These are phyloP conservation scores for Reutealis trisperma DNA, from an alignment of 345 rosid genomes.

Conservation along the genomic window DNA sequence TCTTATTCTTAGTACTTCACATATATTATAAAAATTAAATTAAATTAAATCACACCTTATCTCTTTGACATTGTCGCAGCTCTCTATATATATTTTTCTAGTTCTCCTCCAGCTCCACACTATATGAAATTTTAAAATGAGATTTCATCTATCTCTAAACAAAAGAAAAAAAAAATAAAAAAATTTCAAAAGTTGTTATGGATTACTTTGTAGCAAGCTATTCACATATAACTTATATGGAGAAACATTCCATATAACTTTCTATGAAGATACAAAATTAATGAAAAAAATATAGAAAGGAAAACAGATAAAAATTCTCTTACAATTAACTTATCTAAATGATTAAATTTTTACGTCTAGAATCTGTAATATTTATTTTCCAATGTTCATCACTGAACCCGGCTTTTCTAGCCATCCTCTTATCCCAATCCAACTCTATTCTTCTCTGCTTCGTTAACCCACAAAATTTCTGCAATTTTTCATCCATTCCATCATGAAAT, in stretches of 20 bases:
- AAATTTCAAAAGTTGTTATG: too few relatives aligned
- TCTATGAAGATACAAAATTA: slow-evolving; percentile 11
- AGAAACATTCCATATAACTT: slow-evolving; percentile 1
- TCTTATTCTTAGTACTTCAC: too few relatives aligned
- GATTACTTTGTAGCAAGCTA: background rate
- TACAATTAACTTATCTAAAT: slow-evolving; percentile 14
- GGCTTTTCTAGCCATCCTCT: slow-evolving; percentile 49
- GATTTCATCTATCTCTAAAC: too few relatives aligned
- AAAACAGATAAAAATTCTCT: background rate
- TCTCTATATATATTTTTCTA: too few relatives aligned
- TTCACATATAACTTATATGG: slow-evolving; percentile 35
- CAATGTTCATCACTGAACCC: slow-evolving; percentile 64
- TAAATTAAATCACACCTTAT: too few relatives aligned
- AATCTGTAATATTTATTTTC: slow-evolving; percentile 75
- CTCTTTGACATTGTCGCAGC: too few relatives aligned
- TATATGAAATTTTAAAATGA: too few relatives aligned
- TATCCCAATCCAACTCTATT: slow-evolving; percentile 76
- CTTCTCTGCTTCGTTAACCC: slow-evolving; percentile 65
- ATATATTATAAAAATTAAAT: too few relatives aligned
- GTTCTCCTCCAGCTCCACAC: too few relatives aligned
- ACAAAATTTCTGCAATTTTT: slow-evolving; percentile 58
- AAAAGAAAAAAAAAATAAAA: too few relatives aligned
- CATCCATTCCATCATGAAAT: slow-evolving; percentile 69
- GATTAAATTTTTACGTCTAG: slow-evolving; percentile 55
- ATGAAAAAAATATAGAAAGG: background rate